phyloP scores from a whole-genome alignment of 2,329 filamentous ascomycete species.

The Scedosporium minutisporum region DNA sequence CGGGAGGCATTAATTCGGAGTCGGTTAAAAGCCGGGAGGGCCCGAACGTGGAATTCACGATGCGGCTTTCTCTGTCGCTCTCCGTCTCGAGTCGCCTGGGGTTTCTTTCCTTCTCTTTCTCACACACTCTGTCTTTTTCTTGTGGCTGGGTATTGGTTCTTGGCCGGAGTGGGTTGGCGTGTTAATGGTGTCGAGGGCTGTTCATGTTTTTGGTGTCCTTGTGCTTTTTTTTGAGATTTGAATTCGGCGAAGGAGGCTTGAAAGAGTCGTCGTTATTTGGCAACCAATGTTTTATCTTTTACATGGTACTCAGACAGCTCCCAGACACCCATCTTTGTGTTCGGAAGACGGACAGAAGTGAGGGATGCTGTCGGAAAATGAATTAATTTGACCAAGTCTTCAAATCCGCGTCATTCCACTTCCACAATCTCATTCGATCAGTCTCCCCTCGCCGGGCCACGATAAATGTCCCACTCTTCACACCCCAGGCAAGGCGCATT shows the following conservation, averaged over 20 bases:
- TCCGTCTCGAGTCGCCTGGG: not conserved
- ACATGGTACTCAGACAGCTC: not conserved
- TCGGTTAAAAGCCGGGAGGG: not conserved
- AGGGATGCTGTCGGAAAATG: no score
- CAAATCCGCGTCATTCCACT: no score
- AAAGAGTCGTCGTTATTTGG: conserved; percentile 1
- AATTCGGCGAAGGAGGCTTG: not conserved
- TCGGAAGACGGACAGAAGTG: no score
- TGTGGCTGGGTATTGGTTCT: conserved; percentile 2
- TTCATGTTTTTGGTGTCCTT: not conserved
- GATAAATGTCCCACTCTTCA: no score
- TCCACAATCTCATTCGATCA: no score
- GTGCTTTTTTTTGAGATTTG: conserved; percentile 3
- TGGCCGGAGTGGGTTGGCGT: conserved; percentile 4
- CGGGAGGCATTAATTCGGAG: not conserved
- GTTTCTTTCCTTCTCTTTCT: not conserved
- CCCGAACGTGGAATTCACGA: not conserved
- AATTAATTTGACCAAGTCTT: no score
- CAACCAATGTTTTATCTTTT: conserved; percentile 4
- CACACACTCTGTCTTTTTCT: not conserved
- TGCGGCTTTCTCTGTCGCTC: not conserved
- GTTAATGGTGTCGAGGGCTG: not conserved
- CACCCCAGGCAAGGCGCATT: no score
- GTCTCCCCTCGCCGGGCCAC: no score
- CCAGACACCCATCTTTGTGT: no score